Evolutionary conservation across 495 filamentous ascomycete species (phyloP).

Genomic region (Viridothelium virens): DNA sequence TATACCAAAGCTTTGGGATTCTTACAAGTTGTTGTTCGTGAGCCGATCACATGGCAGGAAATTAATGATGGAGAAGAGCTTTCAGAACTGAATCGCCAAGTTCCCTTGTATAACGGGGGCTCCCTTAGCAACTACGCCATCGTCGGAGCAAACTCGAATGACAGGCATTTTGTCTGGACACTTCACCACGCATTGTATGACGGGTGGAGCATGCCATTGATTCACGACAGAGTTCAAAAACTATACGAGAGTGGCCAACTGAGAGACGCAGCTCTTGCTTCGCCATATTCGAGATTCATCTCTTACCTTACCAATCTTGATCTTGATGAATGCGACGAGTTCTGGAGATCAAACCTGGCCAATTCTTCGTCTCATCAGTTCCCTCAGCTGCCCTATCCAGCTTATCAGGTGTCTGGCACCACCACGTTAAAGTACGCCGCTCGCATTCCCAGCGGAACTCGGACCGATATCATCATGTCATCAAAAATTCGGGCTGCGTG

Average conservation of each 20-base stretch:
- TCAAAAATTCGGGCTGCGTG: conserved; percentile 57
- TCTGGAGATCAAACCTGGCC: conserved; percentile 58
- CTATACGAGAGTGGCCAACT: conserved; percentile 30
- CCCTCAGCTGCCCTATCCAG: conserved; percentile 49
- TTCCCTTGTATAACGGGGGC: conserved; percentile 37
- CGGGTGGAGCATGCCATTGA: conserved; percentile 57
- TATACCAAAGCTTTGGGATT: conserved; percentile 21
- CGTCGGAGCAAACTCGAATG: conserved; percentile 12
- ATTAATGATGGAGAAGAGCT: conserved; percentile 11
- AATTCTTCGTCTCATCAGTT: conserved; percentile 31
- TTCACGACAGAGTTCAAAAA: conserved; percentile 39
- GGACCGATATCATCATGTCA: conserved; percentile 31
- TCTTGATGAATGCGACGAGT: conserved; percentile 36
- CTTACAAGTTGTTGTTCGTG: conserved; percentile 25
- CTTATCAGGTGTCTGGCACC: conserved; percentile 14
- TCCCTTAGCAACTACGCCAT: conserved; percentile 19
- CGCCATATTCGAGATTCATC: conserved; percentile 23
- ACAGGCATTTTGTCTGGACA: conserved; percentile 33
- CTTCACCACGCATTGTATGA: conserved; percentile 64
- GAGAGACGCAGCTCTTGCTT: conserved; percentile 32
- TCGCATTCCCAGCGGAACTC: neutral
- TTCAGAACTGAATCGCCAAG: conserved; percentile 13
- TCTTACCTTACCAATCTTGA: conserved; percentile 19
- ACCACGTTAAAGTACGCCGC: neutral
- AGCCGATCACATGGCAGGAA: conserved; percentile 23